Percentiles rank a stretch among this genome's conserved stretches.
These are phyloP conservation scores for Scheffersomyces lignosus DNA, from an alignment of 805 yeast species.

Conservation along the genomic window DNA sequence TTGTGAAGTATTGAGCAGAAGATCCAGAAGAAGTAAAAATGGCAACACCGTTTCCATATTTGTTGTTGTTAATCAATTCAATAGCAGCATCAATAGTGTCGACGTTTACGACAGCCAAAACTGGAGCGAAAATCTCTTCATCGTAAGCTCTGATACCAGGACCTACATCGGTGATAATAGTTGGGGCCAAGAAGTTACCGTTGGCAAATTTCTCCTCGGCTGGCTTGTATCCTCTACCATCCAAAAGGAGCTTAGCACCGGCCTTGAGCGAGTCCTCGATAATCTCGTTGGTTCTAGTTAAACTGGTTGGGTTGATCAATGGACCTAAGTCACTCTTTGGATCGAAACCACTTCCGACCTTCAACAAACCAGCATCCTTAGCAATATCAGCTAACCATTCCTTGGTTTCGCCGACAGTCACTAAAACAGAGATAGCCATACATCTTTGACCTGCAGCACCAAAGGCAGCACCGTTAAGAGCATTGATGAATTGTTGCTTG, in stretches of 20 bases:
- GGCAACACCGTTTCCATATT: conserved; percentile 71
- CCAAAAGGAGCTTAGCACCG: conserved; percentile 64
- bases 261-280: conserved; percentile 55
- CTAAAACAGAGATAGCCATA: conserved; percentile 74
- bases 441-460: conserved; percentile 88
- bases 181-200: conserved; percentile 76
- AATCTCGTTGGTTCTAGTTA: conserved; percentile 54
- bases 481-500: conserved; percentile 60
- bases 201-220: conserved; percentile 35
- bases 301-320: conserved; percentile 60
- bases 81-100: conserved; percentile 71
- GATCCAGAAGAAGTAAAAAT: conserved; percentile 70
- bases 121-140: conserved; percentile 78
- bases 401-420: conserved; percentile 66
- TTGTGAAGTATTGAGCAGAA: conserved; percentile 68
- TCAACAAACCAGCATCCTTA: conserved; percentile 54
- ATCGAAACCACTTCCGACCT: conserved; percentile 68
- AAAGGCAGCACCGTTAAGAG: conserved; percentile 73
- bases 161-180: conserved; percentile 58
- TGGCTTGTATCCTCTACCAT: conserved; percentile 56
- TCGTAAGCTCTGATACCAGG: conserved; percentile 74
- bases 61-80: conserved; percentile 54
- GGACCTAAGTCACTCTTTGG: conserved; percentile 68
- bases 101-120: conserved; percentile 59
- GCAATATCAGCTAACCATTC: conserved; percentile 64